Conservation (phyloP, 208 protist species). For the Crithidia bombi region DNA sequence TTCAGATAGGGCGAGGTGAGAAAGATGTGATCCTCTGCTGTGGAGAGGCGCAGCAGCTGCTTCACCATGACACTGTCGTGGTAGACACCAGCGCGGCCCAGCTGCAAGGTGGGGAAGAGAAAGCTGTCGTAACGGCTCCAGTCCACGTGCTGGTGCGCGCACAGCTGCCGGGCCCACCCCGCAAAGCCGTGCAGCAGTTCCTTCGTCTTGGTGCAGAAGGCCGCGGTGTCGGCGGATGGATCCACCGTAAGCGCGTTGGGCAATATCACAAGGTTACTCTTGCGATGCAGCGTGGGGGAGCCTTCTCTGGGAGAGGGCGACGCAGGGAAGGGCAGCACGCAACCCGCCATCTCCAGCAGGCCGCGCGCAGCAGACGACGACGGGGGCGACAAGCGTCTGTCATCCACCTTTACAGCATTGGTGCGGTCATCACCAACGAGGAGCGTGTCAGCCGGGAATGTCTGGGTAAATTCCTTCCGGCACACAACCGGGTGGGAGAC, state of each 20-base stretch:
- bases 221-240: slow-evolving; percentile 45
- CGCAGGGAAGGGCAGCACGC: slow-evolving; percentile 4
- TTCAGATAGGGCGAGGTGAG: slow-evolving; percentile 89
- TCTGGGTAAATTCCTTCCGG: slow-evolving; percentile 30
- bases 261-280: slow-evolving; percentile 66
- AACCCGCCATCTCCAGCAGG: not conserved
- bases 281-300: slow-evolving; percentile 48
- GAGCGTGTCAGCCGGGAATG: not conserved
- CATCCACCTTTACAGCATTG: too few relatives aligned
- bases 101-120: slow-evolving; percentile 84
- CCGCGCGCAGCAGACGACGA: not conserved
- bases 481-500: slow-evolving; percentile 61
- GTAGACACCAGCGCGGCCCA: slow-evolving; percentile 57
- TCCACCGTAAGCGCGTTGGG: slow-evolving; percentile 53
- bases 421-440: slow-evolving; percentile 10
- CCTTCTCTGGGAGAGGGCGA: slow-evolving; percentile 4
- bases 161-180: slow-evolving; percentile 26
- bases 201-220: slow-evolving; percentile 31
- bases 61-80: slow-evolving; percentile 71
- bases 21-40: slow-evolving; percentile 51
- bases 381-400: not conserved
- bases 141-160: slow-evolving; percentile 17
- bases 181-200: slow-evolving; percentile 53
- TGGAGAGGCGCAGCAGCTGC: slow-evolving; percentile 46
- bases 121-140: slow-evolving; percentile 58